Base-by-base conservation (phyloP, 345 rosid species). In the Capsella bursapastoris region DNA sequence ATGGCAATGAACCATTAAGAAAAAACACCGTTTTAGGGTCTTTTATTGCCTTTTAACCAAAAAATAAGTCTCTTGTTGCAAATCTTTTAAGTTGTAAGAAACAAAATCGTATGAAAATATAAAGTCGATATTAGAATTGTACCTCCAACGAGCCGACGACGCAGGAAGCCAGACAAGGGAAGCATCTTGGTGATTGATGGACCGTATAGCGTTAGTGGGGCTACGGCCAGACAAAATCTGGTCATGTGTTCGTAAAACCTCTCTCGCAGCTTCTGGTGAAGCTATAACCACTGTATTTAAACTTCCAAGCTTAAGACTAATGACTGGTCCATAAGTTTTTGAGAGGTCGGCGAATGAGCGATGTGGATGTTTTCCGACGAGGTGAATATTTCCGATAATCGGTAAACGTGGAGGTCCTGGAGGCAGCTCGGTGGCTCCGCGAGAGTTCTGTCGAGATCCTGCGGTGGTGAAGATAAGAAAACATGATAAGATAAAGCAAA, bases 401-500 rank as follows among this genome's bases (percentile, higher is more conserved):
- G 81, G 85, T 16, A 83, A 32, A 0, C 76, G 68, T 1, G 38
- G 27, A 22, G 86, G 83, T 8, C 86, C 78, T 22, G 71, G 78
- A 27, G 71, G 65, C 7, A 37, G 29, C 11, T 0, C 4, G n/a
- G 22, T 2, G n/a, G 22, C 18, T 1, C 22, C 9, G n/a, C 3
- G 13, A 48, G 57, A 70, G 31, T 1, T 61, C 52, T 22, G 52
- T 12, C 22, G 40, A 6, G 76, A 71, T 71, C 52, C 11, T 11
- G 22, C 77, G 86, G 83, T 41, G 31, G 43, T n/a, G 64, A 64
- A 55, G 64, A 78, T 10, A 35, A 31, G 58, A 68, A 71, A 71
- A 63, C 71, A 84, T 68, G 83, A 85, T 79, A 78, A 81, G 40
- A 77, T 73, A 59, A 84, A 80, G 56, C 84, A 79, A 80, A 48